phyloP scores from a whole-genome alignment of 192 early-diverging fungal genomes.

The Rhizophagus sp. region DNA sequence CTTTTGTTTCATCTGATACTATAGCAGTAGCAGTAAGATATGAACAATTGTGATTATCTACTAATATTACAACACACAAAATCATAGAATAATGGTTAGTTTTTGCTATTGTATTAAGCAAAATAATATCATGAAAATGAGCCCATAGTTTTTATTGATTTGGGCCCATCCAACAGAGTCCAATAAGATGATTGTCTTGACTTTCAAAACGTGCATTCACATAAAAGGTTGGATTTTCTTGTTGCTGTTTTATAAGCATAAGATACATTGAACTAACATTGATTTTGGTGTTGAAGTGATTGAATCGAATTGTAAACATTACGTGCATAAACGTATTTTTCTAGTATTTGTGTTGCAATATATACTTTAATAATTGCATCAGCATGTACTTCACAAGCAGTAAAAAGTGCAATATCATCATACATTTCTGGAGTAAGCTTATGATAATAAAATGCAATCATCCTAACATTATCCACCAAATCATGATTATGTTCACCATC shows the following conservation, averaged over 20 bases:
- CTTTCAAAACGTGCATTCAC: background rate
- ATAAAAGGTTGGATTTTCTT: background rate
- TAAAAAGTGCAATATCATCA: background rate
- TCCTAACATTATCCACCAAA: too few relatives aligned
- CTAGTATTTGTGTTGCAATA: background rate
- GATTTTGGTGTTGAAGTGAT: too few relatives aligned
- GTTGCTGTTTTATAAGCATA: background rate
- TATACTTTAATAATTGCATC: background rate
- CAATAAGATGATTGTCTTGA: too few relatives aligned
- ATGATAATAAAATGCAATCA: too few relatives aligned
- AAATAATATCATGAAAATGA: background rate
- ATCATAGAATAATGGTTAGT: background rate
- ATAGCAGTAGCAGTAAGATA: background rate
- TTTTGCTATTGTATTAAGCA: constrained; percentile 7
- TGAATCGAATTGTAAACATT: too few relatives aligned
- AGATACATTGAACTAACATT: constrained; percentile 1
- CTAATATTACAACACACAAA: background rate
- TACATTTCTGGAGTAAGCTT: background rate
- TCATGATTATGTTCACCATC: too few relatives aligned
- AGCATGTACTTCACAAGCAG: background rate
- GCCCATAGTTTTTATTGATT: background rate
- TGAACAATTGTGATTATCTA: background rate
- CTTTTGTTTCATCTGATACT: too few relatives aligned
- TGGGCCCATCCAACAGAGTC: background rate
- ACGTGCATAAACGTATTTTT: background rate